Percentiles rank a stretch among this genome's conserved stretches.
These are phyloP conservation scores for Endocarpon pusillum DNA, from an alignment of 495 filamentous ascomycete genomes.

Conservation along the genomic window DNA sequence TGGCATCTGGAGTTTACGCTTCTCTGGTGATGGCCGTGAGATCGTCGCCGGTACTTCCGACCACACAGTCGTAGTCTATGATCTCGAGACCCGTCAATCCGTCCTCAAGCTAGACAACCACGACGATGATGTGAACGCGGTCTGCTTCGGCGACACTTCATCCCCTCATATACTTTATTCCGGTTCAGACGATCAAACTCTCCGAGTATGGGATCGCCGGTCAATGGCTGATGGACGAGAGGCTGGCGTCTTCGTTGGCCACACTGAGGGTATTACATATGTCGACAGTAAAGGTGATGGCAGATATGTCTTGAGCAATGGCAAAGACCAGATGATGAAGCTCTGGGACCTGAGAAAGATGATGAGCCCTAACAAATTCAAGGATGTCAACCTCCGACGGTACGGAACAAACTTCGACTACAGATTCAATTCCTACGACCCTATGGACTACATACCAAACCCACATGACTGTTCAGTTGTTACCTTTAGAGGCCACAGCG, in stretches of 20 bases:
- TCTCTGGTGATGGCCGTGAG: constrained; percentile 82
- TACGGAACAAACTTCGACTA: constrained; percentile 74
- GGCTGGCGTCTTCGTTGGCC: constrained; percentile 83
- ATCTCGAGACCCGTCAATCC: constrained; percentile 60
- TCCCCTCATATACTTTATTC: constrained; percentile 95
- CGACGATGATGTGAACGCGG: constrained; percentile 82
- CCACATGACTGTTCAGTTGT: constrained; percentile 83
- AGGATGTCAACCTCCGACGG: constrained; percentile 29
- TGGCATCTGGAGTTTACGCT: constrained; percentile 77
- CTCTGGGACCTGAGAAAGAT: constrained; percentile 86
- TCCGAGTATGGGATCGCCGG: constrained; percentile 89
- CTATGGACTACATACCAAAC: constrained; percentile 54
- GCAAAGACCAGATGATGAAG: constrained; percentile 94
- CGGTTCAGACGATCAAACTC: constrained; percentile 56
- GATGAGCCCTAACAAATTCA: constrained; percentile 51
- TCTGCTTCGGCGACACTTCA: constrained; percentile 78
- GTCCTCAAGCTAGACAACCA: constrained; percentile 67
- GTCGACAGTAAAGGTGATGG: constrained; percentile 95
- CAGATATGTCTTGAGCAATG: constrained; percentile 83
- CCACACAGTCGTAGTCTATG: constrained; percentile 75
- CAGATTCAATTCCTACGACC: constrained; percentile 49
- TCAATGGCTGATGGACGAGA: constrained; percentile 75
- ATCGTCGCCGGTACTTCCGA: constrained; percentile 77
- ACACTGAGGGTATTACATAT: constrained; percentile 88
- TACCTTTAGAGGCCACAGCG: constrained; percentile 77